Base-by-base conservation (phyloP, 805 yeast genomes). In the Zygotorulaspora chibaensis region DNA sequence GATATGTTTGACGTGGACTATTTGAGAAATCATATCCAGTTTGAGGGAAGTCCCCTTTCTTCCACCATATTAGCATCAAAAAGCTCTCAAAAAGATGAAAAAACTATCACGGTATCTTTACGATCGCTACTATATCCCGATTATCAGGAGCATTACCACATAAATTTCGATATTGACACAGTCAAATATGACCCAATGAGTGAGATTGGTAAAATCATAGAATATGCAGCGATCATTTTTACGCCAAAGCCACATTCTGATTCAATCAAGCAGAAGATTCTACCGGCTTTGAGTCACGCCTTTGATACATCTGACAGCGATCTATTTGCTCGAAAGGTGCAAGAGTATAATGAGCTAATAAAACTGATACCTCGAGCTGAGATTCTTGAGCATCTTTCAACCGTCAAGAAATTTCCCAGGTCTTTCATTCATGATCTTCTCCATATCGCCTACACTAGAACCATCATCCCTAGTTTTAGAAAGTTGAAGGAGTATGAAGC, bases 401-500 rank as follows among this genome's bases (percentile, higher is more conserved):
- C 56, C 43, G 49, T 59, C 42, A 61, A 56, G 31, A 62, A 62
- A 8, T 59, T 69, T 30, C 80, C 73, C 20, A 57, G 57, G 48
- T 62, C 65, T 57, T 68, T 59, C 28, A 60, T 83, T 42, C 90
- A 85, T 56, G 93, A 84, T 57, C 51, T 90, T 3, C 67, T 89
- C 41, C 77, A 83, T 46, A 82, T 85, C 54, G 77, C 84, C 2
- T 90, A 90, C 62, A 68, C 84, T 0, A 72, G 97, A 55, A 75
- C 85, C 1, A 91, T 90, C 7, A 80, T 95, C 1, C 93, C 95
- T 0, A 75, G 81, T 29, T 80, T 84, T 0, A 68, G 71, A 13
- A 78, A 77, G 44, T 69, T 90, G 44, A 75, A 82, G 43, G 71
- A 77, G 3, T 90, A 90, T 63, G 81, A 82, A 58, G 95, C 96